Evolutionary conservation across 139 green algal species (phyloP).

Genomic region (Chlamydomonas sp.): DNA sequence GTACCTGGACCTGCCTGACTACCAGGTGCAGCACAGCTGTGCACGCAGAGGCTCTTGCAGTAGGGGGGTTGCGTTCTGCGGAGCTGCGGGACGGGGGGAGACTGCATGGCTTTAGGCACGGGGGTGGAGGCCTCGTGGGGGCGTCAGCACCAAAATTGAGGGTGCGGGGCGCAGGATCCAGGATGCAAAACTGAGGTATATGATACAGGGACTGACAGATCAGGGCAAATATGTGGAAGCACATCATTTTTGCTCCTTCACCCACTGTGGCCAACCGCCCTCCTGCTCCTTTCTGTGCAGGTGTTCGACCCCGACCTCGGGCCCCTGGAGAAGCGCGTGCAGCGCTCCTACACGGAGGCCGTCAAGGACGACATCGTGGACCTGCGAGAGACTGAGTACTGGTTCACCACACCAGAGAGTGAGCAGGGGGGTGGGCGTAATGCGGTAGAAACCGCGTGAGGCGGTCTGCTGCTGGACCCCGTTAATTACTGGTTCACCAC

Average conservation of each 20-base stretch:
- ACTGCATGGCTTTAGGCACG: not conserved
- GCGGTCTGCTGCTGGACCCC: not conserved
- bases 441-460: not conserved
- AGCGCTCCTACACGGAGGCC: conserved; percentile 17
- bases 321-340: conserved; percentile 9
- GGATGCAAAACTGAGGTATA: too few relatives aligned
- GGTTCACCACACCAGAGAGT: conserved; percentile 60
- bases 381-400: conserved; percentile 59
- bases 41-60: not conserved
- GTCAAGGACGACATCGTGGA: conserved; percentile 43
- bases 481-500: not conserved
- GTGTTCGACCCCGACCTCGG: conserved; percentile 20
- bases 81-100: not conserved
- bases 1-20: conserved; percentile 34
- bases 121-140: too few relatives aligned
- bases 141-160: too few relatives aligned
- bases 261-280: not conserved
- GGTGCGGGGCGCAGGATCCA: too few relatives aligned
- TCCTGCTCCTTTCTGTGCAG: not conserved
- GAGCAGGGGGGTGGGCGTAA: not conserved
- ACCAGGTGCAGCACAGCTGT: not conserved
- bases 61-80: not conserved
- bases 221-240: not conserved
- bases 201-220: not conserved
- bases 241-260: not conserved